Evolutionary conservation across 2,329 filamentous ascomycete genomes (phyloP).

Genomic region (Fusarium transvaalense): DNA sequence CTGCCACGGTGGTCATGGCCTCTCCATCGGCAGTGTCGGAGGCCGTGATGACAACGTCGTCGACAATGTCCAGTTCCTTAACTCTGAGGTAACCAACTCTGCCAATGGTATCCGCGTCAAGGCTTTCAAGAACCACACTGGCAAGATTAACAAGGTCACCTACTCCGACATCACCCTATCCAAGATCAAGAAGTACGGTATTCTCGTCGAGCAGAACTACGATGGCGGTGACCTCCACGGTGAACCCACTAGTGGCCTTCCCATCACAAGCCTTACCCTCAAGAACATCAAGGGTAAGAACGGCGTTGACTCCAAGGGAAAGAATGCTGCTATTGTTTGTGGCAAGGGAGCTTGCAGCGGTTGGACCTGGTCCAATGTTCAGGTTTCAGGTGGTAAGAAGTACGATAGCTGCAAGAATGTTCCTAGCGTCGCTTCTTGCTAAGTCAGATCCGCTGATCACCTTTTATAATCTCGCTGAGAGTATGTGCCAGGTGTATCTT

Average conservation of each 20-base stretch:
- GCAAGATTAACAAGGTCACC: conserved; percentile 57
- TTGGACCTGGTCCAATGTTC: conserved; percentile 66
- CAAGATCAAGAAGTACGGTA: conserved; percentile 53
- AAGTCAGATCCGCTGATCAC: background rate
- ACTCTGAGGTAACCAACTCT: conserved; percentile 63
- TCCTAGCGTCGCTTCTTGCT: conserved; percentile 45
- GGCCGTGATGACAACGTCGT: conserved; percentile 65
- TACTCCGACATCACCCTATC: conserved; percentile 60
- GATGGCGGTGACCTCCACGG: conserved; percentile 61
- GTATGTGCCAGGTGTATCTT: background rate
- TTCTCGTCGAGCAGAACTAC: conserved; percentile 60
- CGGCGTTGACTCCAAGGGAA: conserved; percentile 53
- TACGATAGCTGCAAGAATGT: conserved; percentile 49
- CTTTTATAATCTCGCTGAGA: fast-evolving
- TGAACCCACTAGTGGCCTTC: conserved; percentile 59
- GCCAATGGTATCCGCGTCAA: conserved; percentile 65
- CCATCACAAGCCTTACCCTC: conserved; percentile 62
- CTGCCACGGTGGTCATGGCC: conserved; percentile 60
- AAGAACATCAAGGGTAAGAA: conserved; percentile 57
- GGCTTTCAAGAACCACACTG: conserved; percentile 61
- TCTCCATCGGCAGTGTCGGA: conserved; percentile 60
- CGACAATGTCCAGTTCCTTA: conserved; percentile 61
- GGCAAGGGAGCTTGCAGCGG: conserved; percentile 58
- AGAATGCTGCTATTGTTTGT: conserved; percentile 66
- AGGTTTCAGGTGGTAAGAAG: conserved; percentile 64